Base-by-base conservation (phyloP, 805 yeast genomes). In the Saccharomyces jurei region DNA sequence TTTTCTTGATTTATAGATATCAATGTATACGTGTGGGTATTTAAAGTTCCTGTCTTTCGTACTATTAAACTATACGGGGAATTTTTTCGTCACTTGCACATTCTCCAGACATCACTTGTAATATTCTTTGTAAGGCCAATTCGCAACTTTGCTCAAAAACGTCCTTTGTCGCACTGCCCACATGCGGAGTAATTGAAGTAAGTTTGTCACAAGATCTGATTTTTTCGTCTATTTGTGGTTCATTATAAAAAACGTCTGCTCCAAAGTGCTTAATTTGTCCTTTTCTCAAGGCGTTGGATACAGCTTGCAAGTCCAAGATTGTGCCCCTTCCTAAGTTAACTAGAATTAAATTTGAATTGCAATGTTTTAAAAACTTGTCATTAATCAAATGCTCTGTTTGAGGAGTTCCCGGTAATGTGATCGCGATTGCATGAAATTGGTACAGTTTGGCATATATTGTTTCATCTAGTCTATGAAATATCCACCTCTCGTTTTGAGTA, bases 241-340 rank as follows among this genome's bases (percentile, higher is more conserved):
- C 88, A 14, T 72, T 61, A 60, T 80, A 80, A 61, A 73, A 83
- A 2, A 83, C 87, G 63, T 83, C 89, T 51, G 79, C 67, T 0
- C 86, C 89, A 4, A 83, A 77, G 66, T 78, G 82, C 44, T 79
- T 69, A 4, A 83, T 68, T 36, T 74, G 74, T 0, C 82, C 83
- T 6, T 64, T 49, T 51, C 74, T 67, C 2, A 68, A 52, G 52
- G 81, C 74, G 13, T 70, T 67, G 9, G 79, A 75, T 26, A 83
- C 69, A 1, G 79, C 81, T 10, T 74, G 69, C 60, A 80, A 81
- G 56, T 81, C 83, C 48, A 82, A 64, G 14, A 81, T 74, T 6
- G 71, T 61, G 1, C 87, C 89, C 55, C 88, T 71, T 3, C 88
- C 87, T 26, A 82, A 76, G 64, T 83, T 83, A 58, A 83, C 76